Evolutionary conservation across 495 filamentous ascomycete species (phyloP).

Genomic region (Lasiosphaeriaceae sp.): DNA sequence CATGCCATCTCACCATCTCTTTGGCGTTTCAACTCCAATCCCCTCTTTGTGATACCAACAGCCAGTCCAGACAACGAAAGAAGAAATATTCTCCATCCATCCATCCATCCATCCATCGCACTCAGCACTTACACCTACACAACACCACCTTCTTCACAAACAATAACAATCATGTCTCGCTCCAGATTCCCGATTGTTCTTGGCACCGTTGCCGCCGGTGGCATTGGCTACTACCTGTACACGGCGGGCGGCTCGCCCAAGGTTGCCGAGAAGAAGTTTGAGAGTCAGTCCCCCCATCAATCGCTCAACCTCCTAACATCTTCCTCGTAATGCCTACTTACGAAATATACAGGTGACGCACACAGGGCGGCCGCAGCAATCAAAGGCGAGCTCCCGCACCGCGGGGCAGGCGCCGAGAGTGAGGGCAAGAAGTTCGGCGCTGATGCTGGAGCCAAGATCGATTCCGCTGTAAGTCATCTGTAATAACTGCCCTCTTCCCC

Average conservation of each 20-base stretch:
- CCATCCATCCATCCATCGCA: constrained; percentile 9
- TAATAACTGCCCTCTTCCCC: too few relatives aligned
- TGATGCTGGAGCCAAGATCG: constrained; percentile 45
- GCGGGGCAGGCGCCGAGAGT: constrained; percentile 34
- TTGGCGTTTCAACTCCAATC: neutral
- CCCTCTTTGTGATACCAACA: neutral
- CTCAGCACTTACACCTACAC: constrained; percentile 5
- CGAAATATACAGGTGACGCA: constrained; percentile 58
- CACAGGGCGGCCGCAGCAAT: constrained; percentile 61
- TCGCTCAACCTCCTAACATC: neutral
- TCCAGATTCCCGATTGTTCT: constrained; percentile 54
- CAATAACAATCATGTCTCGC: constrained; percentile 44
- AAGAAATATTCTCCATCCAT: neutral
- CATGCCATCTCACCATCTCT: constrained; percentile 3
- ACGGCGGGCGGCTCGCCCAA: constrained; percentile 77
- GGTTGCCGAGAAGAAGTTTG: constrained; percentile 73
- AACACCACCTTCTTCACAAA: constrained; percentile 2
- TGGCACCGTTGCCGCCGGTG: constrained; percentile 61
- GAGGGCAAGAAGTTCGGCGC: constrained; percentile 38
- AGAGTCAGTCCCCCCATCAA: constrained; percentile 51
- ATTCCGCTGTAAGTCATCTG: constrained; percentile 37
- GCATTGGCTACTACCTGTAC: constrained; percentile 88
- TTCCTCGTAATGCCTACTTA: constrained; percentile 11
- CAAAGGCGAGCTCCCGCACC: constrained; percentile 53
- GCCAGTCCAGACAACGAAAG: neutral